Evolutionary conservation across 306 rosid genomes (phyloP).

Genomic region (Myrica gale): DNA sequence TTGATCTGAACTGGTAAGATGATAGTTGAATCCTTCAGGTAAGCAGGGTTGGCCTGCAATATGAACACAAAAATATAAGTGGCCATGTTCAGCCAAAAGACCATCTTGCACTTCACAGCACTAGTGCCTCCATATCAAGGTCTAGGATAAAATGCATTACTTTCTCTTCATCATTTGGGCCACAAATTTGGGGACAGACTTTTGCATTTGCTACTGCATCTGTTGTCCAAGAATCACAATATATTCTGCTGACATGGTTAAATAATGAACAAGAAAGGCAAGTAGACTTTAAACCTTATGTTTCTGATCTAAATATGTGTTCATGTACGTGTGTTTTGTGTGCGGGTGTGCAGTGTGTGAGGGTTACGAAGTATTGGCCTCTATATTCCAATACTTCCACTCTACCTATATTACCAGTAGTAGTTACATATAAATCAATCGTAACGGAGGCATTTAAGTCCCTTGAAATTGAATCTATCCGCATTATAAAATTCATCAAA

Average conservation of each 20-base stretch:
- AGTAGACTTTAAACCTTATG: not conserved
- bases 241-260: not conserved
- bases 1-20: constrained; percentile 91
- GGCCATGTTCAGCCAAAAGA: not conserved
- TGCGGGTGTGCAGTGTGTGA: not conserved
- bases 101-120: not conserved
- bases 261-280: not conserved
- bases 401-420: not conserved
- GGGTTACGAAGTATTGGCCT: not conserved
- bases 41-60: constrained; percentile 69
- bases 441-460: no score
- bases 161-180: not conserved
- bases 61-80: constrained; percentile 13
- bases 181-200: not conserved
- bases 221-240: not conserved
- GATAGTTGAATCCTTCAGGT: constrained; percentile 65
- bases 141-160: not conserved
- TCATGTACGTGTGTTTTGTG: not conserved
- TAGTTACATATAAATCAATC: not conserved
- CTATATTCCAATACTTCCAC: not conserved
- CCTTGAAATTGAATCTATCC: no score
- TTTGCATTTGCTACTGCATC: not conserved
- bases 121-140: not conserved
- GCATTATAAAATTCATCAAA: no score
- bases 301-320: not conserved